Evolutionary conservation across 306 rosid species (phyloP), one percentile per base, ranked within the genome.

Genomic region (Begonia loranthoides): DNA sequence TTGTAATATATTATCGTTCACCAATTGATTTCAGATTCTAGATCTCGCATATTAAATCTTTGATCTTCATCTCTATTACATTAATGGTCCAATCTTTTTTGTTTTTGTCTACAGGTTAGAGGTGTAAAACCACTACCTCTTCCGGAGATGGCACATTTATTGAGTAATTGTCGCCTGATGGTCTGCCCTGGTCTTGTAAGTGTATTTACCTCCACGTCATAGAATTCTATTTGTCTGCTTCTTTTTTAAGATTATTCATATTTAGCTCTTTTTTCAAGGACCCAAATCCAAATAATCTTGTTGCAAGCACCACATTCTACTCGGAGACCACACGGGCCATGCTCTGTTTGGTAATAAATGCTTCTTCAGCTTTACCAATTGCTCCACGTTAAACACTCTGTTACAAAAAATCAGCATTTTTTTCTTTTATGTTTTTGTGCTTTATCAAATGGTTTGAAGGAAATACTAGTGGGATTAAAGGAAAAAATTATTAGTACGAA

Each of bases 141-240:
- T 16, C 51, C 52, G 13, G 99, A 92, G 64, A 80, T 92, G 94
- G 78, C 94, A 17, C 80, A 83, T 71, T 78, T 87, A 63, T 62
- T 92, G 15, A 80, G 70, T 60, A 67, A 79, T 73, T 74, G 66
- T 55, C 86, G 76, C 62, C 55, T 92, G 70, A 71, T 69, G 55
- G 76, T 92, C 75, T 78, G 70, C 72, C 93, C 96, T 49, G 99
- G 89, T 41, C 99, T 92, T 71, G 99, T 92, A 80, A 57, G 97
- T 70, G 34, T 15, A 54, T n/a, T 22, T 24, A 49, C 28, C 21
- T 5, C 14, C 17, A 13, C 16, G 9, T 54, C 8, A 10, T 48
- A 33, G 17, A 44, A 24, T 63, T 55, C 55, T 15, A 55, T 52
- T 41, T 66, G 50, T 59, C 44, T 67, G 45, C 56, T 49, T 15